These are phyloP conservation scores for Nemania sp. DNA, from an alignment of 2,329 filamentous ascomycete genomes.

Conservation along the genomic window DNA sequence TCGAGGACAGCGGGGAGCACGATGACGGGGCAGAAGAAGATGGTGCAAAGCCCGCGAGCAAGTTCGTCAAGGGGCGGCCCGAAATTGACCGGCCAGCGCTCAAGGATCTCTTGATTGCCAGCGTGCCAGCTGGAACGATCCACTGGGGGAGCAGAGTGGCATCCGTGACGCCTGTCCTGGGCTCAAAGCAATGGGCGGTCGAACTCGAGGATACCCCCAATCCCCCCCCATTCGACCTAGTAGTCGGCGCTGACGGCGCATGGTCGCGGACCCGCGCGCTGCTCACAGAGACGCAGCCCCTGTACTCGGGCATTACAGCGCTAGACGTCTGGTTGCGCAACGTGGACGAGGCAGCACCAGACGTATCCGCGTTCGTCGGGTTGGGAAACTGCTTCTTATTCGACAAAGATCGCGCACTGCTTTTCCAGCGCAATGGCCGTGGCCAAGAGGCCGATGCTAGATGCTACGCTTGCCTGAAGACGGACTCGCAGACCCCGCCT, in stretches of 20 bases:
- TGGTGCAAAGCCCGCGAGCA: not conserved
- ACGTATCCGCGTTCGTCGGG: constrained; percentile 53
- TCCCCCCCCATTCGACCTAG: constrained; percentile 48
- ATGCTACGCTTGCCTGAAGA: constrained; percentile 42
- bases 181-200: constrained; percentile 24
- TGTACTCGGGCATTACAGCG: constrained; percentile 55
- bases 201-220: constrained; percentile 19
- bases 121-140: constrained; percentile 29
- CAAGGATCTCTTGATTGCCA: constrained; percentile 42
- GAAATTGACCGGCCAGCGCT: constrained; percentile 47
- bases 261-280: constrained; percentile 52
- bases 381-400: constrained; percentile 54
- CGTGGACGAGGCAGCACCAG: constrained; percentile 50
- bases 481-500: constrained; percentile 17
- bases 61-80: constrained; percentile 39
- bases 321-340: constrained; percentile 52
- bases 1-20: constrained; percentile 38
- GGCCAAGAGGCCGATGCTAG: constrained; percentile 35
- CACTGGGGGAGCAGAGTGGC: constrained; percentile 42
- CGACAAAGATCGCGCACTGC: constrained; percentile 34
- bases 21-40: not conserved
- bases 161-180: constrained; percentile 18
- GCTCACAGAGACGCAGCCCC: constrained; percentile 50
- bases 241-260: constrained; percentile 55
- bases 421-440: constrained; percentile 41